phyloP scores from a whole-genome alignment of 345 rosid genomes.

The Triadica sebifera region DNA sequence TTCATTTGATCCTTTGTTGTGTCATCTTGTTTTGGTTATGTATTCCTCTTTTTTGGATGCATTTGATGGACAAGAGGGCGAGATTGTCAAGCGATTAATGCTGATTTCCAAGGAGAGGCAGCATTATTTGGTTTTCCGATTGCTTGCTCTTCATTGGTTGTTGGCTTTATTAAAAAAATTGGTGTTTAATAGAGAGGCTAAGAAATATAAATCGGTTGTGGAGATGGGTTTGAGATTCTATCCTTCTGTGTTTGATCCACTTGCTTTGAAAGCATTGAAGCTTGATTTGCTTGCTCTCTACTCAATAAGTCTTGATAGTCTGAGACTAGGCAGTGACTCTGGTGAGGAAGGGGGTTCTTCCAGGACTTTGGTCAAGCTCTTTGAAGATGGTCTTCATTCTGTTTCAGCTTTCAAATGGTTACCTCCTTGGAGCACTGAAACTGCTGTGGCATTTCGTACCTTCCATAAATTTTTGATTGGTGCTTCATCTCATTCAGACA shows the following conservation, averaged over 20 bases:
- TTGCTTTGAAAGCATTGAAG: slow-evolving; percentile 78
- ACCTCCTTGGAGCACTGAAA: slow-evolving; percentile 94
- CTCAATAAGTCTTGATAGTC: slow-evolving; percentile 41
- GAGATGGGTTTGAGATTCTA: slow-evolving; percentile 64
- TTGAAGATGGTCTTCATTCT: slow-evolving; percentile 66
- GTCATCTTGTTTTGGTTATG: slow-evolving; percentile 71
- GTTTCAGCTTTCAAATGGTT: slow-evolving; percentile 91
- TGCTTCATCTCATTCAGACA: slow-evolving; percentile 62
- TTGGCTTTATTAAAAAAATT: slow-evolving; percentile 62
- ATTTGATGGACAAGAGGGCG: slow-evolving; percentile 75
- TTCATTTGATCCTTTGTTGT: slow-evolving; percentile 72
- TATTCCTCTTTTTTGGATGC: slow-evolving; percentile 60
- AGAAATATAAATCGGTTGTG: slow-evolving; percentile 49
- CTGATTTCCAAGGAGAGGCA: slow-evolving; percentile 68
- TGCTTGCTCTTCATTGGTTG: slow-evolving; percentile 85
- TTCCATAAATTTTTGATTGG: slow-evolving; percentile 83
- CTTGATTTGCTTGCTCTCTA: slow-evolving; percentile 81
- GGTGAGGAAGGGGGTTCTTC: slow-evolving; percentile 35
- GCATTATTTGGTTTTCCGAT: slow-evolving; percentile 61
- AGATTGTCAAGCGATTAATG: slow-evolving; percentile 62
- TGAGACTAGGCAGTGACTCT: slow-evolving; percentile 27
- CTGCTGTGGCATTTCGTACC: slow-evolving; percentile 79
- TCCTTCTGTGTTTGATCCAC: slow-evolving; percentile 88
- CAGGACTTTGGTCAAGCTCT: slow-evolving; percentile 42
- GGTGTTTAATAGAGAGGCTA: slow-evolving; percentile 40